Evolutionary conservation across 352 stramenopile species (phyloP).

Genomic region (Globisporangium nagaii): DNA sequence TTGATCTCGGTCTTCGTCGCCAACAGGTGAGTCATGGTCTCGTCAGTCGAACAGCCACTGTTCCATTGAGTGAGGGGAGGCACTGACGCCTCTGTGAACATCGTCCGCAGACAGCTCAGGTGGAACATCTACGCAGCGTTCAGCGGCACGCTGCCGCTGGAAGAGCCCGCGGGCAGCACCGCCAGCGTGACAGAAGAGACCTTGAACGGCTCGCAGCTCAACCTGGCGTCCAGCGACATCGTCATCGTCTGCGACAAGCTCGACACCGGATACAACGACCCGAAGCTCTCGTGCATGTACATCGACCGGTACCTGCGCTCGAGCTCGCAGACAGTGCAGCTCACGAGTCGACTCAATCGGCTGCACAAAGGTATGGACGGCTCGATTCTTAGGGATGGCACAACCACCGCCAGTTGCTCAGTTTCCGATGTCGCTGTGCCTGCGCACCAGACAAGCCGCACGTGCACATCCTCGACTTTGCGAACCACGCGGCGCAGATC

Average conservation of each 20-base stretch:
- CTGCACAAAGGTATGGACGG: slow-evolving; percentile 41
- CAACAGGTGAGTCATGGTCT: slow-evolving; percentile 30
- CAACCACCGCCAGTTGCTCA: too few relatives aligned
- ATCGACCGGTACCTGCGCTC: slow-evolving; percentile 73
- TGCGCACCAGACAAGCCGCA: slow-evolving; percentile 26
- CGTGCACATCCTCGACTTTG: slow-evolving; percentile 62
- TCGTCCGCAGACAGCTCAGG: slow-evolving; percentile 20
- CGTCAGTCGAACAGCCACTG: too few relatives aligned
- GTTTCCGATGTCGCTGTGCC: too few relatives aligned
- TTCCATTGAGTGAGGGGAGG: too few relatives aligned
- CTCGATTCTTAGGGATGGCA: too few relatives aligned
- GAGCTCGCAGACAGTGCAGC: slow-evolving; percentile 64
- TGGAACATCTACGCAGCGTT: slow-evolving; percentile 74
- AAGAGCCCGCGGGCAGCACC: slow-evolving; percentile 8
- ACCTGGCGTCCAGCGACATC: slow-evolving; percentile 54
- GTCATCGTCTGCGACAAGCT: slow-evolving; percentile 86
- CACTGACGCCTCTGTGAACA: neutral
- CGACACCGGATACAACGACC: slow-evolving; percentile 83
- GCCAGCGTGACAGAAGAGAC: slow-evolving; percentile 51
- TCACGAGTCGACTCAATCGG: slow-evolving; percentile 79
- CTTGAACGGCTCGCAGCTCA: slow-evolving; percentile 47
- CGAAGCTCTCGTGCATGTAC: slow-evolving; percentile 69
- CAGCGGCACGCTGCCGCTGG: slow-evolving; percentile 37
- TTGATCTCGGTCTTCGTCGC: slow-evolving; percentile 49
- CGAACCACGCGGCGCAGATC: slow-evolving; percentile 68